Evolutionary conservation across 192 early-diverging fungal species (phyloP).

Genomic region (Rhizoclosmatium sp.): DNA sequence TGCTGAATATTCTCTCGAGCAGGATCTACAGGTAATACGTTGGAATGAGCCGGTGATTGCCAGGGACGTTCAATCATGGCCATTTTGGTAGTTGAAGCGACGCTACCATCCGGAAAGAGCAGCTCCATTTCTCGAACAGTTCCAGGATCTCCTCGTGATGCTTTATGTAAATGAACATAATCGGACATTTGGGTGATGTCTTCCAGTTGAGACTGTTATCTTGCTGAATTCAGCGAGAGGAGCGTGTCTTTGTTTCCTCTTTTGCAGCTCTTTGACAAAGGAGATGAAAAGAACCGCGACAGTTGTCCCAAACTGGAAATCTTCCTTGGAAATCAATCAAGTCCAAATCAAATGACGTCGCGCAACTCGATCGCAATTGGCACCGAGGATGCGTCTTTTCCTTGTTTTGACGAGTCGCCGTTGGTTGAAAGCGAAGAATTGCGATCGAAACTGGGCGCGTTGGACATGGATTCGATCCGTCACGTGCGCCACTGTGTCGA

Average conservation of each 20-base stretch:
- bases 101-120: constrained; percentile 9
- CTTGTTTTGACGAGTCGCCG: not conserved
- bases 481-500: constrained; percentile 21
- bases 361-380: no score
- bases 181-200: no score
- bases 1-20: no score
- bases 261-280: no score
- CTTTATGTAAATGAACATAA: no score
- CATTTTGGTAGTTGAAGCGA: constrained; percentile 10
- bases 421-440: not conserved
- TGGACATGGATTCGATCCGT: constrained; percentile 22
- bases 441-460: not conserved
- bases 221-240: not conserved
- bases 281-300: no score
- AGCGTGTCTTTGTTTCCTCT: not conserved
- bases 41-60: not conserved
- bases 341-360: not conserved
- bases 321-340: not conserved
- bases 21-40: no score
- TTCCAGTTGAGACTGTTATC: not conserved
- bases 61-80: constrained; percentile 6
- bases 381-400: no score
- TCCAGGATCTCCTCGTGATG: not conserved
- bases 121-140: constrained; percentile 4
- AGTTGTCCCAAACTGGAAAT: not conserved